Conservation (phyloP, 192 early-diverging fungal species). For the Chytriomyces sp. region DNA sequence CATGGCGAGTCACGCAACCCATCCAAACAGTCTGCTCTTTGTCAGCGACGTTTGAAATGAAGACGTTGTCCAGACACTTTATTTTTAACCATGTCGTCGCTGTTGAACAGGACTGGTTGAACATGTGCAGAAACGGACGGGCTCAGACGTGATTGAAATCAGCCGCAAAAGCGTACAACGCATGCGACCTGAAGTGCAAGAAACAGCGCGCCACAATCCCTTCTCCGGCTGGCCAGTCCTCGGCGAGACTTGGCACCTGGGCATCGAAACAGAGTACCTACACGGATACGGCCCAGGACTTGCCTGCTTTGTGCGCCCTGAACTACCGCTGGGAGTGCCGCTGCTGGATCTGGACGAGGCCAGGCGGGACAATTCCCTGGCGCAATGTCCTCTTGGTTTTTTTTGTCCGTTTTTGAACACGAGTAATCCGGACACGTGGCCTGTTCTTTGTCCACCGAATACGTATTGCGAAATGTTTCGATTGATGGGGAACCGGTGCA, state of each 20-base stretch:
- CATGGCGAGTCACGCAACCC: too few species aligned
- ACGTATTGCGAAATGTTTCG: constrained; percentile 31
- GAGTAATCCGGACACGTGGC: constrained; percentile 19
- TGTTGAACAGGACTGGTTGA: too few species aligned
- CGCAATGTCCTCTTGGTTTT: constrained; percentile 36
- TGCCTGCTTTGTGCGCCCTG: constrained; percentile 24
- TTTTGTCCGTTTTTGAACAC: constrained; percentile 39
- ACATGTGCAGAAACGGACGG: too few species aligned
- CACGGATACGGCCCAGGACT: neutral
- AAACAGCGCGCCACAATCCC: neutral
- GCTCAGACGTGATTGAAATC: too few species aligned
- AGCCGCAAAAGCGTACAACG: neutral
- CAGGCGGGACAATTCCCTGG: neutral
- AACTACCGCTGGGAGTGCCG: neutral
- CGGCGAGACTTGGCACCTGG: neutral
- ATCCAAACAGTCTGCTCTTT: too few species aligned
- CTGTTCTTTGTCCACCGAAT: constrained; percentile 41
- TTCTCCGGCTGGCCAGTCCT: neutral
- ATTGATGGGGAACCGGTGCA: constrained; percentile 29
- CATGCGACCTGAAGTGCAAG: neutral
- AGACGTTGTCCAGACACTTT: too few species aligned
- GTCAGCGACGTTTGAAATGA: too few species aligned
- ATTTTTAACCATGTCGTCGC: too few species aligned
- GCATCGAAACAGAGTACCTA: neutral
- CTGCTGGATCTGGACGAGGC: neutral